Evolutionary conservation across 305 asterid genomes (phyloP).

Genomic region (Andrographis paniculata): DNA sequence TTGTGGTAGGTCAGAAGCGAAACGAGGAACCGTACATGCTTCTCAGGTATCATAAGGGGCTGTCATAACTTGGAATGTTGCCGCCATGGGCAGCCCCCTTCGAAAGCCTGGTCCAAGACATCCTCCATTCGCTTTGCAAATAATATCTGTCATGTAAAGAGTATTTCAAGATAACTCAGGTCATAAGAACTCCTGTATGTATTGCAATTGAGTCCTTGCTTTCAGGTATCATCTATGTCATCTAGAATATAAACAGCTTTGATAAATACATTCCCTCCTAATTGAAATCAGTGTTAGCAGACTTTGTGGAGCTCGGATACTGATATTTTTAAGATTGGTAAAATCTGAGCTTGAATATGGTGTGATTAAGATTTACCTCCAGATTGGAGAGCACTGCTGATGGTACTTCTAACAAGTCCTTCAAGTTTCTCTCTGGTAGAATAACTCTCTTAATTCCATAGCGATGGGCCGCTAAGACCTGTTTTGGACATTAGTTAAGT

Average conservation of each 20-base stretch:
- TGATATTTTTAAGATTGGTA: background rate
- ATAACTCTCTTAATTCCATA: constrained; percentile 92
- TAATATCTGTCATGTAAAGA: constrained; percentile 45
- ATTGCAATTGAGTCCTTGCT: too few relatives aligned
- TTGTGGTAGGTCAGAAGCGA: background rate
- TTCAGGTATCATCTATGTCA: too few relatives aligned
- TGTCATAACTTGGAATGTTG: constrained; percentile 61
- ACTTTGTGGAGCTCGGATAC: too few relatives aligned
- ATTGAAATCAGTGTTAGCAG: too few relatives aligned
- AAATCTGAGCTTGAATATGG: background rate
- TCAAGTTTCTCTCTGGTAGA: constrained; percentile 88
- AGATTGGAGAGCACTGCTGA: constrained; percentile 64
- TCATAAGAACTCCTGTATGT: too few relatives aligned
- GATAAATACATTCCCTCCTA: too few relatives aligned
- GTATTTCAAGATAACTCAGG: background rate
- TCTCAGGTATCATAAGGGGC: background rate
- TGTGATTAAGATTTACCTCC: constrained; percentile 46
- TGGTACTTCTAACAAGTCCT: constrained; percentile 94
- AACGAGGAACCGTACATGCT: background rate
- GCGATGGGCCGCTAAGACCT: constrained; percentile 98
- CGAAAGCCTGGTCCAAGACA: constrained; percentile 91
- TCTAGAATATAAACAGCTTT: too few relatives aligned
- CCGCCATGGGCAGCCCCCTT: constrained; percentile 97
- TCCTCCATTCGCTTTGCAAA: constrained; percentile 92
- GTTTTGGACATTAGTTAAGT: constrained; percentile 15